Base-by-base conservation (phyloP, 805 yeast genomes). In the Starmera dryadoides region DNA sequence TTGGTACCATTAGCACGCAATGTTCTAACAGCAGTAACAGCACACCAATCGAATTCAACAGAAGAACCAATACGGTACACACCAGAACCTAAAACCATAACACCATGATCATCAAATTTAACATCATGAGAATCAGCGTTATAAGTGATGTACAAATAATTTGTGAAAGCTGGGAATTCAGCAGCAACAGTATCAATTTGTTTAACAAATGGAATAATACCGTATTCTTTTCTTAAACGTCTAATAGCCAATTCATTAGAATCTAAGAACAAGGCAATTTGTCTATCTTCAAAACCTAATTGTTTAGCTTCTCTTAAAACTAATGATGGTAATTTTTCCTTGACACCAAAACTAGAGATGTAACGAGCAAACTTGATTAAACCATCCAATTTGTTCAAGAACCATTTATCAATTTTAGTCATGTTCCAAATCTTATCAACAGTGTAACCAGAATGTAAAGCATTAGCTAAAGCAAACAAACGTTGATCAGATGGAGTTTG, bases 31-130 rank as follows among this genome's bases (percentile, higher is more conserved):
- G 98, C 93, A 48, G 96, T 78, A 42, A 91, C 98, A 35, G 98
- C 98, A 79, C 98, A 91, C 97, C 98, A 91, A 69, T 91, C 98
- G 60, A 91, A 91, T 67, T 91, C 98, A 45, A 91, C 98, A 23
- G 98, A 91, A 6, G 98, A 93, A 55, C 98, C 98, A 60, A 91
- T 91, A 70, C 98, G 81, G 75, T 91, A 91, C 34, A 93, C 98
- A 75, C 98, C 98, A 4, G 97, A 88, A 49, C 98, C 98, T 43
- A 91, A 72, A 33, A 91, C 98, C 85, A 91, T 86, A 37, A 85
- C 82, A 62, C 97, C 97, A 48, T 88, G 80, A 48, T 91, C 97
- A 50, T 88, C 80, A 58, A 91, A 93, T n/a, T 70, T 60, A 44
- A 93, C 78, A 65, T 91, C 98, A 50, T 84, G 81, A 28, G 83